Base-by-base conservation (phyloP, 345 rosid species). In the Syzygium aromaticum region DNA sequence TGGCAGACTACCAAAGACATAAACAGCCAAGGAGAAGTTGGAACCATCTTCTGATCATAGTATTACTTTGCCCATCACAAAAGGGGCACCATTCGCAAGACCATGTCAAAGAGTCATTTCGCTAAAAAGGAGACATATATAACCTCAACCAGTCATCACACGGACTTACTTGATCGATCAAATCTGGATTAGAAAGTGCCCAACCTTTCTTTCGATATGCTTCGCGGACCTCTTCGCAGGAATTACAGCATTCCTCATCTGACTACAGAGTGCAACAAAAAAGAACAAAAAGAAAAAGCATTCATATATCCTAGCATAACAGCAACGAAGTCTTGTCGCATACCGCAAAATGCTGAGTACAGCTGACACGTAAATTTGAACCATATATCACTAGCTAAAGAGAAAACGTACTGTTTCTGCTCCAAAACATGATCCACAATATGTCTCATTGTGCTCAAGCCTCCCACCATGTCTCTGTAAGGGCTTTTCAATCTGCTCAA, bases 391-490 rank as follows among this genome's bases (percentile, higher is more conserved):
- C 52, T 33, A 64, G 64, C 67, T 40, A 87, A 28, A 77, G 84
- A 86, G 59, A 64, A 80, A 85, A 52, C 94, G 88, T 94, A 98
- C 99, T 54, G 90, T 77, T 93, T 98, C 98, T 57, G 98, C 96
- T 85, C 99, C 99, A 90, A 92, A 96, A 88, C 98, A 98, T 77
- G 99, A 98, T 85, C 99, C 98, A 87, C 99, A 96, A 84, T 95
- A 98, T 40, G 98, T 98, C 89, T 96, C 98, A 83, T 98, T 98
- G 91, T 96, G 99, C 93, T 92, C 98, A 85, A 98, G 95, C 94
- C 99, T 93, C 63, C 99, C 99, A 90, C 99, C 99, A 92, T 98
- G 99, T 91, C 91, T 94, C 91, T 98, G 99, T 88, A 98, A 90
- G 84, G 99, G 97, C 49, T 94, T 96, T 67, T 96, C 99, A 91